Base-by-base conservation (phyloP, 345 rosid genomes). In the Rhizophora mangle region DNA sequence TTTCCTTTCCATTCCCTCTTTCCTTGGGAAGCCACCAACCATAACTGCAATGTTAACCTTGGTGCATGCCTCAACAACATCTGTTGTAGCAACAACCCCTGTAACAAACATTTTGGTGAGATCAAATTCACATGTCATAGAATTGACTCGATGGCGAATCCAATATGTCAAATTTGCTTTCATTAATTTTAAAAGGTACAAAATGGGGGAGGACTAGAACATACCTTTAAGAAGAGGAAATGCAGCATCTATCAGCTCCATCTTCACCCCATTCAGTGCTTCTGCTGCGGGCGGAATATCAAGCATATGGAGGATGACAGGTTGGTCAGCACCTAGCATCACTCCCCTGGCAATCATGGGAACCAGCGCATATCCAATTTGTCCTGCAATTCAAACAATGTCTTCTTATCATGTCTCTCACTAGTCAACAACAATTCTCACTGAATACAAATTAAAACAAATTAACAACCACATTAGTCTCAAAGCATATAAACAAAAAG, bases 1-100 rank as follows among this genome's bases (percentile, higher is more conserved):
- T 79, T 95, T 95, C 76, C 99, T 90, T 78, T 95, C 99, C 99
- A 95, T 95, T 39, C 99, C 99, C 83, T 95, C 99, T 70, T 95
- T 95, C 75, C 99, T 87, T 0, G 98, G 99, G 86, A 95, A 95
- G 26, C 99, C 99, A 79, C 99, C 99, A 66, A 95, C 99, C 99
- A 95, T 95, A 73, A 95, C 89, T 20, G 98, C 99, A 71, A 95
- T 47, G 24, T 69, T 86, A 67, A 95, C 99, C 54, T 93, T 93
- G 60, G 94, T 90, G 88, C 99, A 95, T 15, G 96, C 99, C 81
- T 95, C 99, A 65, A 95, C 84, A 60, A 67, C 98, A 76, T 95
- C 98, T 53, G 98, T 92, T 60, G 98, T 95, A 62, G 99, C 99
- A 79, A 95, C 91, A 82, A 95, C 98, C 56, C 99, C 99, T 95